phyloP scores from a whole-genome alignment of 2,329 filamentous ascomycete genomes.

The Ophiostoma tasmaniense region DNA sequence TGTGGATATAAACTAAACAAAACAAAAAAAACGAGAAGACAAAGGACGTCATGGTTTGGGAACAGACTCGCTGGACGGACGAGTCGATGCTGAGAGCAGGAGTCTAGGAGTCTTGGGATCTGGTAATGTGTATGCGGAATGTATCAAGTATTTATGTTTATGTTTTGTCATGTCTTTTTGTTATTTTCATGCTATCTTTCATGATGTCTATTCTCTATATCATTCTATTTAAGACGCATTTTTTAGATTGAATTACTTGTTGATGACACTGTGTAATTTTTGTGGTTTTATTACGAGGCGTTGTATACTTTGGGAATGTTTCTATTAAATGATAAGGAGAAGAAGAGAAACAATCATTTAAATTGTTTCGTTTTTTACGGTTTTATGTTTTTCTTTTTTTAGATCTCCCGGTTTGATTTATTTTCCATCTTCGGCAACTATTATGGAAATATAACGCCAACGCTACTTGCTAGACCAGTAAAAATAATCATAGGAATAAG shows the following conservation, averaged over 20 bases:
- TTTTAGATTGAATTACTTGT: background rate
- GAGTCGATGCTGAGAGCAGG: background rate
- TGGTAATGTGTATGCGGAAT: background rate
- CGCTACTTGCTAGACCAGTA: background rate
- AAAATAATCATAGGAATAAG: background rate
- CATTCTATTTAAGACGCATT: background rate
- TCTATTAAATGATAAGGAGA: too few relatives aligned
- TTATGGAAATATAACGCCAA: too few relatives aligned
- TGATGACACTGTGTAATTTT: too few relatives aligned
- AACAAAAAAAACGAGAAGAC: background rate
- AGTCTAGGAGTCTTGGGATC: background rate
- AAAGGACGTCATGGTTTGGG: background rate
- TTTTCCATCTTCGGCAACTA: too few relatives aligned
- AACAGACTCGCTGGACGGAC: background rate
- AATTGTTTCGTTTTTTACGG: too few relatives aligned
- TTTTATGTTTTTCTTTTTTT: too few relatives aligned
- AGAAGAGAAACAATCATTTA: too few relatives aligned
- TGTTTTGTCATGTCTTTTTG: background rate
- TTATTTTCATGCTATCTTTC: background rate
- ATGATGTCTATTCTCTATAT: background rate
- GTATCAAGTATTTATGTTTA: background rate
- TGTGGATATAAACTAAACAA: background rate
- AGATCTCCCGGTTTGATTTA: too few relatives aligned
- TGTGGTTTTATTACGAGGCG: too few relatives aligned
- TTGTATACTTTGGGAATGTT: too few relatives aligned